phyloP scores from a whole-genome alignment of 1,139 yeast genomes.

The Wickerhamiella infanticola region DNA sequence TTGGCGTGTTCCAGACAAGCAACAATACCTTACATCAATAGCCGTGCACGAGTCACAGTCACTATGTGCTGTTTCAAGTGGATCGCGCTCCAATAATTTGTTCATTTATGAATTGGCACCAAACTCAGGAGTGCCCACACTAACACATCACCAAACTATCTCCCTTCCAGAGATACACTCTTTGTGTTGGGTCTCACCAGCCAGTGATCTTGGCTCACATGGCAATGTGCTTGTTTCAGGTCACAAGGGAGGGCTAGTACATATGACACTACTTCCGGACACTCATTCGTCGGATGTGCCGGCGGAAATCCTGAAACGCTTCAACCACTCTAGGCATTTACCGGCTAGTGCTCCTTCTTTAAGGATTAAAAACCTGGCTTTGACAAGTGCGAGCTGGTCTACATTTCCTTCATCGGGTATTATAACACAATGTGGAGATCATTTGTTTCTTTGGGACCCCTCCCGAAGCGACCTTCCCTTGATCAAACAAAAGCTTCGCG shows the following conservation, averaged over 20 bases:
- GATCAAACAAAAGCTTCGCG: slow-evolving; percentile 37
- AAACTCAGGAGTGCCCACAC: slow-evolving; percentile 17
- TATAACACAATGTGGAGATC: slow-evolving; percentile 45
- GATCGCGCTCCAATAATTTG: slow-evolving; percentile 38
- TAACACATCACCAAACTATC: slow-evolving; percentile 64
- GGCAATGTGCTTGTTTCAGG: slow-evolving; percentile 44
- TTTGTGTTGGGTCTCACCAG: slow-evolving; percentile 44
- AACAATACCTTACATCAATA: slow-evolving; percentile 43
- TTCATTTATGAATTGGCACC: slow-evolving; percentile 41
- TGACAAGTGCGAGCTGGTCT: slow-evolving; percentile 28
- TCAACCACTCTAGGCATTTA: slow-evolving; percentile 55
- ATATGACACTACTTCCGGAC: slow-evolving; percentile 52
- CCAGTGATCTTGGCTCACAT: slow-evolving; percentile 21
- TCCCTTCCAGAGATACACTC: slow-evolving; percentile 52
- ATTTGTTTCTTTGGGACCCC: slow-evolving; percentile 60
- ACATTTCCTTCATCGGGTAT: slow-evolving; percentile 32
- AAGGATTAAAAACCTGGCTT: slow-evolving; percentile 26
- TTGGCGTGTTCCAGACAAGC: slow-evolving; percentile 55
- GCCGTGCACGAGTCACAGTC: slow-evolving; percentile 31
- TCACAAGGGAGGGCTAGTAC: slow-evolving; percentile 53
- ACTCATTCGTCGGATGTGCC: slow-evolving; percentile 31
- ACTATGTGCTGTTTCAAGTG: slow-evolving; percentile 52
- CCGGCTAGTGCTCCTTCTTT: slow-evolving; percentile 16
- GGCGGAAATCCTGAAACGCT: slow-evolving; percentile 61
- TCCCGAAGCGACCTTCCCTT: slow-evolving; percentile 39